Evolutionary conservation across 331 rosid species (phyloP).

Genomic region (Cydonia oblonga): DNA sequence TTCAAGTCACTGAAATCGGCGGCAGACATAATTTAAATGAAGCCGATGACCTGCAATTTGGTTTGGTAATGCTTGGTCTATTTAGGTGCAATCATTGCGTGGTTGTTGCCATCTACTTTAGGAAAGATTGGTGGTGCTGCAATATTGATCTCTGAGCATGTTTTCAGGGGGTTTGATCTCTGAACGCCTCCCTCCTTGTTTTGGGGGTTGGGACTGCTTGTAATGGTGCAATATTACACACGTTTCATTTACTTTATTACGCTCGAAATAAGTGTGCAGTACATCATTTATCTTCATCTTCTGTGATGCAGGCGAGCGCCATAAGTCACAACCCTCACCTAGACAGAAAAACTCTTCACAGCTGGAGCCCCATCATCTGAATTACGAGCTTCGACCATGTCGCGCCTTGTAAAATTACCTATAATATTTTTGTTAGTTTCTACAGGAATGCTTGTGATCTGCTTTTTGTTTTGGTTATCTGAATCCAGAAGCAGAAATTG

Average conservation of each 20-base stretch:
- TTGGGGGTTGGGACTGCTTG: background rate
- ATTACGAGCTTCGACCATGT: background rate
- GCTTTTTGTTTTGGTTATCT: background rate
- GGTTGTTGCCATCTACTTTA: background rate
- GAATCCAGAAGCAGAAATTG: background rate
- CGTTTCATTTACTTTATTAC: background rate
- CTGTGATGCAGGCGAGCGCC: background rate
- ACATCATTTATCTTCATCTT: background rate
- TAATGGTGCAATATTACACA: background rate
- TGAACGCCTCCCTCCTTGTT: background rate
- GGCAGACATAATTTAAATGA: background rate
- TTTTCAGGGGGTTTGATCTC: background rate
- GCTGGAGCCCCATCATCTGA: background rate
- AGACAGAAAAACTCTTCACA: background rate
- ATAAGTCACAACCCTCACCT: background rate
- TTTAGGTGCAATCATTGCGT: background rate
- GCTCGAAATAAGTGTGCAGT: background rate
- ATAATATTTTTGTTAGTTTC: background rate
- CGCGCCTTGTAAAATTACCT: background rate
- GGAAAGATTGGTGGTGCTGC: no score
- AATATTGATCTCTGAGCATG: no score
- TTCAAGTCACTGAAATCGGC: background rate
- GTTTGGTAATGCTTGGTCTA: background rate
- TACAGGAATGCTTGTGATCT: background rate
- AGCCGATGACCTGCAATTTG: background rate